Conservation (phyloP, 495 filamentous ascomycete genomes). For the Xylaria bambusicola region DNA sequence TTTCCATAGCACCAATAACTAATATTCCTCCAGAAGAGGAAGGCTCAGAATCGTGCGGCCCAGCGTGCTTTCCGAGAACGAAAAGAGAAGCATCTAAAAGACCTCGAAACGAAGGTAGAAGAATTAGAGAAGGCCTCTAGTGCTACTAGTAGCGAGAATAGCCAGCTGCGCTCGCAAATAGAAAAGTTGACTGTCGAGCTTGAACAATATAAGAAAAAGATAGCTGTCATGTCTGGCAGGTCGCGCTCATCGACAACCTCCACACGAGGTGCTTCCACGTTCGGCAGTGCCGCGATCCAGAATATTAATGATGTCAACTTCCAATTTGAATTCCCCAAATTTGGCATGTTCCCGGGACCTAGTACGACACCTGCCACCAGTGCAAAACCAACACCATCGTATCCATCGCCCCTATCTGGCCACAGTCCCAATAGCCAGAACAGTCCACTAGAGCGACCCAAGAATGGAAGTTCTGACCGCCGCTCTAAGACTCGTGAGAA, state of each 20-base stretch:
- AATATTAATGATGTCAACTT: slow-evolving; percentile 75
- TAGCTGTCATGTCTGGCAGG: slow-evolving; percentile 58
- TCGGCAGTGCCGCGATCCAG: slow-evolving; percentile 54
- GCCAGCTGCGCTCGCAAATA: slow-evolving; percentile 78
- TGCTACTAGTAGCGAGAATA: slow-evolving; percentile 81
- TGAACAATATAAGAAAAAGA: slow-evolving; percentile 83
- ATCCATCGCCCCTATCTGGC: slow-evolving; percentile 27
- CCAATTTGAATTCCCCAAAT: slow-evolving; percentile 92
- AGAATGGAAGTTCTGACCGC: slow-evolving; percentile 32
- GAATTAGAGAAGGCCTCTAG: slow-evolving; percentile 90
- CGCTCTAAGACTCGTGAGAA: slow-evolving; percentile 30
- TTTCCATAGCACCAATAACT: slow-evolving; percentile 34
- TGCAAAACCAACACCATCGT: slow-evolving; percentile 30
- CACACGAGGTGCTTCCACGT: slow-evolving; percentile 25
- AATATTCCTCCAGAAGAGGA: slow-evolving; percentile 77
- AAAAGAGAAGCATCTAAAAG: slow-evolving; percentile 96
- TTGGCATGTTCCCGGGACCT: slow-evolving; percentile 73
- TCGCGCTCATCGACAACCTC: slow-evolving; percentile 24
- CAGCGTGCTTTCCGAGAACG: slow-evolving; percentile 96
- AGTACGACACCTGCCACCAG: slow-evolving; percentile 51
- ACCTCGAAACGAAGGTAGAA: slow-evolving; percentile 90
- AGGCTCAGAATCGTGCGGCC: slow-evolving; percentile 96
- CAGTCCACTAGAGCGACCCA: slow-evolving; percentile 35
- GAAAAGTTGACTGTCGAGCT: slow-evolving; percentile 85
- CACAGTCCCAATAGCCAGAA: slow-evolving; percentile 30